These are phyloP conservation scores for Yamadazyma spencermartinsiae DNA, from an alignment of 1,139 yeast species.

Conservation along the genomic window DNA sequence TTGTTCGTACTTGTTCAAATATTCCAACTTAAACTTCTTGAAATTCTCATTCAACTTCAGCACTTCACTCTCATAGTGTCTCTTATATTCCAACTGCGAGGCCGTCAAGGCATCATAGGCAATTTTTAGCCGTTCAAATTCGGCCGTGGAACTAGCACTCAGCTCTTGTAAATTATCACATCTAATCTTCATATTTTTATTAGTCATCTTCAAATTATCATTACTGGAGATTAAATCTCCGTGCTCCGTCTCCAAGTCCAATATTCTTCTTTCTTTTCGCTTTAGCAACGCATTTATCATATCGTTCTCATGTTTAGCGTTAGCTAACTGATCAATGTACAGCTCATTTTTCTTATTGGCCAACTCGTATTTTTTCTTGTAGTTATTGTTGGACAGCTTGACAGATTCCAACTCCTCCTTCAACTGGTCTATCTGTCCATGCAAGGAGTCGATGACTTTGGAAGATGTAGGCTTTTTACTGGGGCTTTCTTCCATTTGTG, in stretches of 20 bases:
- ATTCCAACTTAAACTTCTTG: slow-evolving; percentile 38
- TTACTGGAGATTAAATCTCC: slow-evolving; percentile 45
- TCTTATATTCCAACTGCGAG: slow-evolving; percentile 57
- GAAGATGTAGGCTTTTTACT: slow-evolving; percentile 38
- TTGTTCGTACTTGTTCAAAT: slow-evolving; percentile 28
- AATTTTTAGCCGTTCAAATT: slow-evolving; percentile 56
- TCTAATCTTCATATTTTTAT: slow-evolving; percentile 50
- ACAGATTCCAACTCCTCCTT: slow-evolving; percentile 51
- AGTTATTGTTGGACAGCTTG: slow-evolving; percentile 37
- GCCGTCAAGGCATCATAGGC: slow-evolving; percentile 63
- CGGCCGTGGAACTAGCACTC: slow-evolving; percentile 49
- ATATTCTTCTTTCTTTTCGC: slow-evolving; percentile 63
- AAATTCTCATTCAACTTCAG: slow-evolving; percentile 28
- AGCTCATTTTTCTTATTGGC: slow-evolving; percentile 55
- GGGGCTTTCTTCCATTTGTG: slow-evolving; percentile 20
- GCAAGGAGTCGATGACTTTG: slow-evolving; percentile 59
- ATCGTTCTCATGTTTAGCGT: slow-evolving; percentile 70
- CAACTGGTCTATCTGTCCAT: slow-evolving; percentile 51
- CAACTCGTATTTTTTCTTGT: slow-evolving; percentile 49
- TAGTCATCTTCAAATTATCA: slow-evolving; percentile 47
- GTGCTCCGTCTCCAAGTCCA: slow-evolving; percentile 59
- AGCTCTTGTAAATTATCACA: slow-evolving; percentile 50
- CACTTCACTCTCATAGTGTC: slow-evolving; percentile 45
- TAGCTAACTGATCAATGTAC: slow-evolving; percentile 65
- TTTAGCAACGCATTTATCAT: slow-evolving; percentile 62